Percentiles rank a stretch among this genome's conserved stretches.
These are phyloP conservation scores for Leucaena leucocephala DNA, from an alignment of 306 rosid genomes.

Conservation along the genomic window DNA sequence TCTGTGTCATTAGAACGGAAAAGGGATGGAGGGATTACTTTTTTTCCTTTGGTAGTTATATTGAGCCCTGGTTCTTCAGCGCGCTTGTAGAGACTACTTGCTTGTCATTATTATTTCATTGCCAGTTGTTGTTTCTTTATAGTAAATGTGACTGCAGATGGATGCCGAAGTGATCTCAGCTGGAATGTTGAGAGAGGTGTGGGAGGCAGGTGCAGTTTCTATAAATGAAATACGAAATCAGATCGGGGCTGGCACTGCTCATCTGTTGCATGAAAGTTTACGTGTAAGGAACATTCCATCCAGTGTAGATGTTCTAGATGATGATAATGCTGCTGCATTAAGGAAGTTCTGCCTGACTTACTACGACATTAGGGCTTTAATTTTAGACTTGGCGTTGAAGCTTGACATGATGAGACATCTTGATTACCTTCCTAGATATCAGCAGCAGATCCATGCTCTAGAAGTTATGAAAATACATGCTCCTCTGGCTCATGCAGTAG, in stretches of 20 bases:
- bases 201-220: constrained; percentile 59
- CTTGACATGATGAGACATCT: constrained; percentile 83
- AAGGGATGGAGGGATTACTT: neutral
- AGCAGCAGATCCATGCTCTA: constrained; percentile 74
- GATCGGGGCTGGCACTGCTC: constrained; percentile 71
- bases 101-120: constrained; percentile 28
- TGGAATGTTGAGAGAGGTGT: constrained; percentile 67
- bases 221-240: constrained; percentile 53
- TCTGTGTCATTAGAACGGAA: neutral
- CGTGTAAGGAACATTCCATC: constrained; percentile 60
- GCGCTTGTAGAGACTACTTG: constrained; percentile 6
- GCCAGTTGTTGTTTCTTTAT: constrained; percentile 45
- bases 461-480: constrained; percentile 80
- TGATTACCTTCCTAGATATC: constrained; percentile 69
- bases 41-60: neutral
- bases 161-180: constrained; percentile 94
- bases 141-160: constrained; percentile 60
- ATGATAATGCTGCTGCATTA: constrained; percentile 69
- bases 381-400: constrained; percentile 71
- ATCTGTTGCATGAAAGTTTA: constrained; percentile 73
- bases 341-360: constrained; percentile 80
- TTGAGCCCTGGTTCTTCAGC: neutral
- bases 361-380: constrained; percentile 84
- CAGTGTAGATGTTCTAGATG: constrained; percentile 63
- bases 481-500: constrained; percentile 87